Evolutionary conservation across 495 filamentous ascomycete genomes (phyloP).

Genomic region (Cladorrhinum samala): DNA sequence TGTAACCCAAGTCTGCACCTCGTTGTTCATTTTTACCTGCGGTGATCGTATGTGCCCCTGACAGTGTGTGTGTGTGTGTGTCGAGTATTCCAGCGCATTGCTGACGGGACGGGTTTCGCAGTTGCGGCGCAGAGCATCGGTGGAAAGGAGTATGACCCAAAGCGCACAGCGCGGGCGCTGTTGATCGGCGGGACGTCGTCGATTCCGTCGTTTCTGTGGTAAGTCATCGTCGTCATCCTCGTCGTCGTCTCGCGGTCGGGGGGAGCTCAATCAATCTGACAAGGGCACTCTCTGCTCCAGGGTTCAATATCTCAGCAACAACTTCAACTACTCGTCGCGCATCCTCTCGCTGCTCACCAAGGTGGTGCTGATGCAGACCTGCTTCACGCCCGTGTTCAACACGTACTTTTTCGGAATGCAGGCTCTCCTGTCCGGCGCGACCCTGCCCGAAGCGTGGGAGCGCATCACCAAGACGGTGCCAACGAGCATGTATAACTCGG

Average conservation of each 20-base stretch:
- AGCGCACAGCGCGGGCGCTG: slow-evolving; percentile 63
- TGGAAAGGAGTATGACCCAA: slow-evolving; percentile 59
- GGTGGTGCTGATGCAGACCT: slow-evolving; percentile 71
- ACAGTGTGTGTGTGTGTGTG: too few species aligned
- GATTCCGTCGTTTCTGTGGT: slow-evolving; percentile 80
- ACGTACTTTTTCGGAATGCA: slow-evolving; percentile 90
- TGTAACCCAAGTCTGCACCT: slow-evolving; percentile 67
- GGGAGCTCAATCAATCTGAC: not conserved
- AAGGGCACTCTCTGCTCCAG: slow-evolving; percentile 28
- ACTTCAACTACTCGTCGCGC: slow-evolving; percentile 76
- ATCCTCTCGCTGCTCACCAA: slow-evolving; percentile 64
- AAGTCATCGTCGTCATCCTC: slow-evolving; percentile 15
- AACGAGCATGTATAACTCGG: slow-evolving; percentile 65
- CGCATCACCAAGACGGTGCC: slow-evolving; percentile 73
- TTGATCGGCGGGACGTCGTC: slow-evolving; percentile 63
- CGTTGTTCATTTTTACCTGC: slow-evolving; percentile 69
- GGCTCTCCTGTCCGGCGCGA: slow-evolving; percentile 53
- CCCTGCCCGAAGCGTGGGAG: slow-evolving; percentile 55
- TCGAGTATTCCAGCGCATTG: not conserved
- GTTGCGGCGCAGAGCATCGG: slow-evolving; percentile 66
- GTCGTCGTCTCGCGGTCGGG: not conserved
- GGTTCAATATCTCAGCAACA: slow-evolving; percentile 73
- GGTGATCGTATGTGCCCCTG: slow-evolving; percentile 64
- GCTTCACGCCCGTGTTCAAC: slow-evolving; percentile 85
- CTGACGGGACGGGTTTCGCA: slow-evolving; percentile 8